Evolutionary conservation across 176 grass and related monocot genomes (phyloP).

Genomic region (Oryza meyeriana): DNA sequence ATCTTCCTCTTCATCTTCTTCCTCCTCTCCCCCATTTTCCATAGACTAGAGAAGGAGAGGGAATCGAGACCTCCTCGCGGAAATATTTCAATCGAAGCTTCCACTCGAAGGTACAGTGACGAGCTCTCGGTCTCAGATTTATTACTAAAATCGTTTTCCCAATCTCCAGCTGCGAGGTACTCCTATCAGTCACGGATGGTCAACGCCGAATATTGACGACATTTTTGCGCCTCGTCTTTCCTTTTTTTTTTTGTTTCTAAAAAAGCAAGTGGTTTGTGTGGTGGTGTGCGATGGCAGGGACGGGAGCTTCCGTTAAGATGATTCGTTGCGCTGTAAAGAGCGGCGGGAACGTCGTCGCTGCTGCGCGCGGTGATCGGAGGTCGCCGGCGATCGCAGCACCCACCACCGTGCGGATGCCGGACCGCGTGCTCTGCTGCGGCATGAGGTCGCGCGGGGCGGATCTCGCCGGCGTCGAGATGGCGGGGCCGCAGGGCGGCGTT

Average conservation of each 20-base stretch:
- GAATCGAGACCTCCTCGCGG: not conserved
- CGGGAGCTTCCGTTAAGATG: conserved; percentile 28
- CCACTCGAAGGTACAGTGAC: not conserved
- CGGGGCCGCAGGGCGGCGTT: conserved; percentile 9
- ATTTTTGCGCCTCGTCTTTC: not conserved
- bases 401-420: conserved; percentile 39
- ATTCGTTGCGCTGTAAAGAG: conserved; percentile 34
- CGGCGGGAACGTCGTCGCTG: conserved; percentile 12
- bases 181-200: not conserved
- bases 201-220: conserved; percentile 19
- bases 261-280: conserved; percentile 18
- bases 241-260: not conserved
- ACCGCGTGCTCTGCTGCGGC: conserved; percentile 34
- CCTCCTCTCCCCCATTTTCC: not conserved
- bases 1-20: not conserved
- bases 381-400: not conserved
- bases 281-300: conserved; percentile 47
- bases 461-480: conserved; percentile 57
- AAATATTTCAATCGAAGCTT: not conserved
- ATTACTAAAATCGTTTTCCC: not conserved
- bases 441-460: conserved; percentile 42
- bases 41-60: not conserved
- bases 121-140: not conserved
- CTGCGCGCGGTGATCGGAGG: conserved; percentile 15
- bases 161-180: not conserved